These are phyloP conservation scores for Penicillium sumatraense DNA, from an alignment of 2,329 filamentous ascomycete species.

Conservation along the genomic window DNA sequence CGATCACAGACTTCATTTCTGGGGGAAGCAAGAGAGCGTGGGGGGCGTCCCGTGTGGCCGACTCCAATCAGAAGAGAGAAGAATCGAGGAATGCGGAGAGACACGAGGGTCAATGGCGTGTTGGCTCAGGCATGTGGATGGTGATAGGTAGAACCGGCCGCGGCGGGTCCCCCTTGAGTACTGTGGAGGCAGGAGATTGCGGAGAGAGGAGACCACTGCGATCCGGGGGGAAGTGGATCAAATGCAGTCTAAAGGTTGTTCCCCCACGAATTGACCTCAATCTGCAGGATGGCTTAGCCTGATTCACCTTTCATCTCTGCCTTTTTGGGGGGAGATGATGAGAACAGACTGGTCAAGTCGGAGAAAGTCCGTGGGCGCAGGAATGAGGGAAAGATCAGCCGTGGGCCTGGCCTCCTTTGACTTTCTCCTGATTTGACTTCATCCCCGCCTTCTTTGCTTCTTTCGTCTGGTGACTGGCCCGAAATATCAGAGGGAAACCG, in stretches of 20 bases:
- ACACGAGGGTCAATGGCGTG: slow-evolving; percentile 11
- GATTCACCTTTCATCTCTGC: not conserved
- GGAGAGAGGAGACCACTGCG: slow-evolving; percentile 3
- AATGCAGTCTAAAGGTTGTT: not conserved
- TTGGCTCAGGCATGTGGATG: slow-evolving; percentile 1
- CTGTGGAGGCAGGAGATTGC: slow-evolving; percentile 7
- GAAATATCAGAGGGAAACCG: not conserved
- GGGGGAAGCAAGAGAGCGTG: not conserved
- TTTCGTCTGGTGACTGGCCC: not conserved
- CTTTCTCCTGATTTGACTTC: not conserved
- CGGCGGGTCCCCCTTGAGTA: slow-evolving; percentile 1
- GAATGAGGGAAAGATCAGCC: not conserved
- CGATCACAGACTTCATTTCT: not conserved
- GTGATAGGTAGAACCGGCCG: slow-evolving; percentile 1
- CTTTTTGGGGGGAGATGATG: not conserved
- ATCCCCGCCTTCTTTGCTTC: not conserved
- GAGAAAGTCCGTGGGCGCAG: slow-evolving; percentile 1
- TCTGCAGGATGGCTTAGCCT: not conserved
- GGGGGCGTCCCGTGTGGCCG: not conserved
- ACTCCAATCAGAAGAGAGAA: slow-evolving; percentile 1
- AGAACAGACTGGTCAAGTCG: not conserved
- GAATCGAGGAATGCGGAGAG: slow-evolving; percentile 2
- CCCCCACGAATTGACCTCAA: not conserved
- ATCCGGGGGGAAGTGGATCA: slow-evolving; percentile 3
- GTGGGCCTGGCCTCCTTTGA: slow-evolving; percentile 2